Evolutionary conservation across 2,329 filamentous ascomycete species (phyloP), one percentile per base, ranked within the genome.

Genomic region (Penicillium sp.): DNA sequence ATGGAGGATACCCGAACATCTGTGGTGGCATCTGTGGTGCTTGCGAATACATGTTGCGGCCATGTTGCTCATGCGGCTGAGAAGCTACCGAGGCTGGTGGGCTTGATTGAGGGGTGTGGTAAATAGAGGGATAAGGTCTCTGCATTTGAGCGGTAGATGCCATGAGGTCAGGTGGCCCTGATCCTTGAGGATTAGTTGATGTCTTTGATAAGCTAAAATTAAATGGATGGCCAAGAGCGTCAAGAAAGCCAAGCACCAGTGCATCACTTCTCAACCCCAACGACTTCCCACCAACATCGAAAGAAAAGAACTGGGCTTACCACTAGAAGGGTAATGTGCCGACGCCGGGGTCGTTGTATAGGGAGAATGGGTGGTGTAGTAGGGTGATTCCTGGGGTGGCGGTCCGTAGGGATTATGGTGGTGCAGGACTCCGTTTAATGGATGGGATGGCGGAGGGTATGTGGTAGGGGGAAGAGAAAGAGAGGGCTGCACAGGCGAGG

Each of bases 21-120:
- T 89, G 87, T 66, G 89, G 90, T 67, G 90, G 84, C 76, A 95
- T 85, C 75, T 94, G 90, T 56, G 89, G 86, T 50, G 89, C 88
- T 69, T 93, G 89, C 37, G 86, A 88, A 76, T 97, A 97, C 72
- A 97, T 85, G 69, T 86, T 88, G 67, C 93, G 84, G 57, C 80
- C 82, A 78, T 96, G 91, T 71, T 93, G 91, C 72, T 97, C 93
- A 77, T 96, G 92, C 56, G 87, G 84, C 57, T 92, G 91, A 35
- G 93, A 97, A 62, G 93, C 90, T 68, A 97, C 93, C 50, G 93
- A 96, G 40, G 91, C 91, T 49, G 93, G 93, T 55, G 93, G 96
- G 77, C 93, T 96, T 56, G 93, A 96, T 79, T 97, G 93, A 55
- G 93, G 92, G 19, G 93, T 95, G 76, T 97, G 91, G 74, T 97